These are phyloP conservation scores for Candida dubliniensis DNA, from an alignment of 1,139 yeast species.

Conservation along the genomic window DNA sequence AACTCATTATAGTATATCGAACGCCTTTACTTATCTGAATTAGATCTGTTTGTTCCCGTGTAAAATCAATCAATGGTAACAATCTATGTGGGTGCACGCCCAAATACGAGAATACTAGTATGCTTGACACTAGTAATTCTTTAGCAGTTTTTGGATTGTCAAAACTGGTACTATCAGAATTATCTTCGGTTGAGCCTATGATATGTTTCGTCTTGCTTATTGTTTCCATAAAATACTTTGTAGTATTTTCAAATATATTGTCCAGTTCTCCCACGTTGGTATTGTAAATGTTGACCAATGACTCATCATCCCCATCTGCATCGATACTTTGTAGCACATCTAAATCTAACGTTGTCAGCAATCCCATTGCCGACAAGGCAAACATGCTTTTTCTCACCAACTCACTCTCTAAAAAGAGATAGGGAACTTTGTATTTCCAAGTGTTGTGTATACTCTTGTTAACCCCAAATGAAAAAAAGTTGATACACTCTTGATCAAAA, in stretches of 20 bases:
- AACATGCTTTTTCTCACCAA: conserved; percentile 25
- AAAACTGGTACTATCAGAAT: not conserved
- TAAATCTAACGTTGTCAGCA: conserved; percentile 9
- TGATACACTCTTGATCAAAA: conserved; percentile 29
- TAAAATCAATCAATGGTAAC: conserved; percentile 28
- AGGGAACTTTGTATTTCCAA: conserved; percentile 31
- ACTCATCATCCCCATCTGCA: not conserved
- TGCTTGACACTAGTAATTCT: conserved; percentile 24
- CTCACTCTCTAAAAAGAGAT: conserved; percentile 22
- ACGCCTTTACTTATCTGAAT: conserved; percentile 23
- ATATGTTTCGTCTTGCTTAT: conserved; percentile 11
- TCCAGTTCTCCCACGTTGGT: not conserved
- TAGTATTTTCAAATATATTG: conserved; percentile 18
- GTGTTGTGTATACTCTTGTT: conserved; percentile 22
- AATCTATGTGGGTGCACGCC: conserved; percentile 33
- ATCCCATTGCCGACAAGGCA: conserved; percentile 22
- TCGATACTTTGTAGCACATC: conserved; percentile 1
- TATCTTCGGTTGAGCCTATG: not conserved
- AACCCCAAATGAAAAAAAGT: conserved; percentile 20
- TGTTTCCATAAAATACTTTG: conserved; percentile 24
- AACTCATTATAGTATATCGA: conserved; percentile 14
- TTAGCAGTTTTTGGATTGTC: conserved; percentile 17
- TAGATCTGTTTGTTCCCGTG: conserved; percentile 18
- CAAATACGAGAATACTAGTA: conserved; percentile 28
- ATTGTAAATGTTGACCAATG: not conserved